Evolutionary conservation across 2,329 filamentous ascomycete species (phyloP), one percentile per base, ranked within the genome.

Genomic region (Colletotrichum filicis): DNA sequence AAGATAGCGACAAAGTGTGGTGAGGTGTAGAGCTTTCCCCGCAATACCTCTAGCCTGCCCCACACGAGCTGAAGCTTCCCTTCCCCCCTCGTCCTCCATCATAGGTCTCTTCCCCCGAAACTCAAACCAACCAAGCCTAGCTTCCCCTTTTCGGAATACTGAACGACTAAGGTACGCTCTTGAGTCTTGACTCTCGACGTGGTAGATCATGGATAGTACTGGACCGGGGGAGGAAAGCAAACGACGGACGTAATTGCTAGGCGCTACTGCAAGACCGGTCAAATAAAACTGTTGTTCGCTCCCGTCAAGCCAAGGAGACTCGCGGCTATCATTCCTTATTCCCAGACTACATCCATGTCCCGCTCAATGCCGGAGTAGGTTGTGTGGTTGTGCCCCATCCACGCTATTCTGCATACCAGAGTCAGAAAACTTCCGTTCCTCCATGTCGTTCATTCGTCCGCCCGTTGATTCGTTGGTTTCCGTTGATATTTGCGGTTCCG

Each of bases 11-110:
- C 37, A 42, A 42, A 42, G 16, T 42, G 37, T 42, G 37, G 37
- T 42, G 37, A 42, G 37, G 37, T 52, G 28, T 35, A 32, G 24
- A 63, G 59, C 66, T 64, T 72, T 69, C 65, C 53, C 69, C 69
- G 53, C 66, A 72, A 35, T 64, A 7, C 60, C 22, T 49, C 22
- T 16, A 28, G 32, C 22, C 22, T 49, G 42, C 63, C 5, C 57
- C 68, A 57, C 68, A 71, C 57, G 46, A 68, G 68, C 57, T 72
- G 62, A 67, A 71, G 68, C 63, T 67, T 71, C 37, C 46, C 35
- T 26, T 14, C 4, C 42, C 42, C 37, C 37, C 37, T 42, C 37
- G 5, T 42, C 37, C 37, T 16, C 37, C 14, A 35, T 35, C 32
- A 35, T 35, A 19, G 37, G 37, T 19, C 12, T 52, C 22, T 1